Evolutionary conservation across 2,329 filamentous ascomycete genomes (phyloP), one percentile per base, ranked within the genome.

Genomic region (Ophiostoma tasmaniense): DNA sequence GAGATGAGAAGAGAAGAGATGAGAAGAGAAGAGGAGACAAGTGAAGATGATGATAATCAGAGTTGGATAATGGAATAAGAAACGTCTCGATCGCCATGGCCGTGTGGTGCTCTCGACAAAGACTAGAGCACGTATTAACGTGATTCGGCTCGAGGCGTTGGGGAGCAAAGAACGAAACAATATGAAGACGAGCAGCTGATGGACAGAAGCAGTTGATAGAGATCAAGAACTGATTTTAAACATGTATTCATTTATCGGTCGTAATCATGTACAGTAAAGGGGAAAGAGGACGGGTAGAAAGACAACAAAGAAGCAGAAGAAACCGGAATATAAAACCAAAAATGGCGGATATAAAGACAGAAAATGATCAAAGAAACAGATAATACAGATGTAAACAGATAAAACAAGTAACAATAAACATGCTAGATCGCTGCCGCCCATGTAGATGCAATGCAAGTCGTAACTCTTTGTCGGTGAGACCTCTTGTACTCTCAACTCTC

Each of bases 381-480:
- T 25, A 55, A 61, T 61, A 30, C 22, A 28, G 13, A 59, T 25
- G n/a, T 11, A 61, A 28, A 61, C 13, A 61, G 3, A 30, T 14
- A 61, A 6, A 61, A 45, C 5, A 61, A 28, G 4, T 17, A 33
- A 37, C 11, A 61, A 25, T 3, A 61, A 33, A 33, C 61, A n/a
- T 64, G 61, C 61, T 64, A n/a, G 61, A 22, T 25, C 50, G 50
- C 50, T 55, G n/a, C n/a, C 50, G 50, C 22, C 50, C 50, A 55
- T 55, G 50, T 55, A 25, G 50, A 25, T 55, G 50, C 13, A 55
- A 55, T 55, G 50, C 50, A 25, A 55, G 50, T 28, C 50, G 3
- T 55, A 22, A 55, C n/a, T 55, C 50, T 55, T 55, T 22, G 10
- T 55, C 50, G 22, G 22, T 25, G 50, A 55, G n/a, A 22, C n/a